Evolutionary conservation across 495 filamentous ascomycete species (phyloP), one percentile per base, ranked within the genome.

Genomic region (Neurospora sublineolata): DNA sequence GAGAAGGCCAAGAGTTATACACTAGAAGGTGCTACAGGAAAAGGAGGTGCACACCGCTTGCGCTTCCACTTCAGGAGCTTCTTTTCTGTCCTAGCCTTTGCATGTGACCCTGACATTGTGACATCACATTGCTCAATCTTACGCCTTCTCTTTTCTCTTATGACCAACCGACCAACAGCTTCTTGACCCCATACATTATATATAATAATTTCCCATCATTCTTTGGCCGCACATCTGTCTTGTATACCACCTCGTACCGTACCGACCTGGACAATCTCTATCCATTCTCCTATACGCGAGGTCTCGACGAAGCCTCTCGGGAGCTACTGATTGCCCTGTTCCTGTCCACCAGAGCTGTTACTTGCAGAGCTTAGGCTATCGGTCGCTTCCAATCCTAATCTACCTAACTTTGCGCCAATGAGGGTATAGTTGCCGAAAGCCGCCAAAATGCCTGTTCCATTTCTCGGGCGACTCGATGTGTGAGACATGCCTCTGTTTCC

Each of bases 401-500:
- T 60, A 60, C 14, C 52, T 9, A 16, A 27, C 27, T 7, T 37
- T 23, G 58, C 68, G 41, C 39, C 46, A 71, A 77, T 74, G 76
- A 72, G 44, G 60, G 68, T 72, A 39, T 73, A 72, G 58, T 44
- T 20, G 6, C 30, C 42, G 74, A 41, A 69, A 72, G 33, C 67
- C 37, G 73, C 72, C 75, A 94, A 90, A 86, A 88, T 92, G 78
- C 86, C 88, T 60, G 86, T 97, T 44, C 94, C 94, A 8, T 91
- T 97, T 73, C 87, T 97, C 73, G 93, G 93, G 67, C 89, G 93
- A 72, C 84, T 97, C 69, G 89, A 92, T 75, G 85, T 90, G 88
- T 91, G 82, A 76, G 87, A 76, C 40, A 68, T 16, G 33, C 44
- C n/a, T 72, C 40, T 58, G 30, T 58, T 69, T 42, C 12, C 33